Conservation (phyloP, 2,329 filamentous ascomycete species). For the Botrytis cinerea region DNA sequence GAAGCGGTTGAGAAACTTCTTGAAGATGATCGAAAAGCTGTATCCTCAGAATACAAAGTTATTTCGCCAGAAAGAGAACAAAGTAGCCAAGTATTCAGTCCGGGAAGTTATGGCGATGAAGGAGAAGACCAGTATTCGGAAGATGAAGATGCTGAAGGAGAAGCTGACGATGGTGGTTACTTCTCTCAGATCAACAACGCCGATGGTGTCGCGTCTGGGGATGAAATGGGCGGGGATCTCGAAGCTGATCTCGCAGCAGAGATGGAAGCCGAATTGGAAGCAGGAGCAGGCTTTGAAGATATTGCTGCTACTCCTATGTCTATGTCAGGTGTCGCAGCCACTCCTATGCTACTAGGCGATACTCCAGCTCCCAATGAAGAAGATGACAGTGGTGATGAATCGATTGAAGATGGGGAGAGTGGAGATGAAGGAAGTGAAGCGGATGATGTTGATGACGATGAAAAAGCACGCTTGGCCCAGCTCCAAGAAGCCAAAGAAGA, state of each 20-base stretch:
- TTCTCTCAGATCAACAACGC: conserved; percentile 37
- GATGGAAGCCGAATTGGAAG: conserved; percentile 38
- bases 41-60: conserved; percentile 47
- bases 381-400: conserved; percentile 45
- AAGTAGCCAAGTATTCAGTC: conserved; percentile 35
- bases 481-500: conserved; percentile 52
- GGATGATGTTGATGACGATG: conserved; percentile 54
- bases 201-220: conserved; percentile 35
- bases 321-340: conserved; percentile 32
- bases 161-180: conserved; percentile 45
- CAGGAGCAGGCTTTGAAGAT: conserved; percentile 32
- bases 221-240: conserved; percentile 43
- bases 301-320: conserved; percentile 43
- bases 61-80: conserved; percentile 43
- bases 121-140: conserved; percentile 42
- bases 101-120: conserved; percentile 35
- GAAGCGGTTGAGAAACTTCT: conserved; percentile 56
- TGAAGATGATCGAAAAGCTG: conserved; percentile 47
- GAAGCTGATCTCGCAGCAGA: conserved; percentile 41
- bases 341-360: conserved; percentile 37
- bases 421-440: conserved; percentile 47
- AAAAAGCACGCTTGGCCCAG: conserved; percentile 50
- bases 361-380: conserved; percentile 34
- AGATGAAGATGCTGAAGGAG: conserved; percentile 44
- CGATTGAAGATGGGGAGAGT: conserved; percentile 49